phyloP scores from a whole-genome alignment of 257 asterid genomes.

The Petunia axillaris region DNA sequence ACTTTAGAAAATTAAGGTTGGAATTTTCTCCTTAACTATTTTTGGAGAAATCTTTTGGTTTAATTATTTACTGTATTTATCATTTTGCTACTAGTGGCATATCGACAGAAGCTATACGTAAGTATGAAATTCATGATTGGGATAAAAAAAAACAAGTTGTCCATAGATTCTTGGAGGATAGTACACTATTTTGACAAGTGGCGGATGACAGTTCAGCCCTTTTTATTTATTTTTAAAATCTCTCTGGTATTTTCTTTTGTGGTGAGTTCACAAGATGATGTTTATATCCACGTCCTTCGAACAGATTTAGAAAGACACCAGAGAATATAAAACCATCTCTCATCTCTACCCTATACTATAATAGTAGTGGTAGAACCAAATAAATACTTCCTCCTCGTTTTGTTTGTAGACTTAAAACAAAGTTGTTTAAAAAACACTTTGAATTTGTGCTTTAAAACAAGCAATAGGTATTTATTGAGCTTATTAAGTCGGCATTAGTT shows the following conservation, averaged over 20 bases:
- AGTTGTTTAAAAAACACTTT: too few species aligned
- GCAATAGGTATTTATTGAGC: too few species aligned
- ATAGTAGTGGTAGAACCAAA: background rate
- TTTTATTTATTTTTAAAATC: background rate
- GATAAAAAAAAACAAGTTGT: constrained; percentile 2
- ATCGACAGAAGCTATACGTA: background rate
- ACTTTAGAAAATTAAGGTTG: background rate
- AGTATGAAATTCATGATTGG: background rate
- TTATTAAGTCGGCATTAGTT: too few species aligned
- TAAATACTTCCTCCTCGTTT: too few species aligned
- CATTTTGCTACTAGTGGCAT: background rate
- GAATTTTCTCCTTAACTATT: background rate
- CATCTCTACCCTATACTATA: background rate
- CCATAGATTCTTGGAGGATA: constrained; percentile 12
- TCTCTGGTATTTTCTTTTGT: background rate
- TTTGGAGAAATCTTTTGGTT: background rate
- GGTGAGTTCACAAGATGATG: constrained; percentile 15
- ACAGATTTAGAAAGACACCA: background rate
- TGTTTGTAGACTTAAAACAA: too few species aligned
- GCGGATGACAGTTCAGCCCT: background rate
- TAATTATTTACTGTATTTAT: background rate
- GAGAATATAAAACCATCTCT: background rate
- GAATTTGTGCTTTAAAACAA: too few species aligned
- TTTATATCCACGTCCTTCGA: background rate
- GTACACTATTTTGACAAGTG: background rate